Conservation (phyloP, 1,284 basidiomycete species). For the Mycena citricolor region DNA sequence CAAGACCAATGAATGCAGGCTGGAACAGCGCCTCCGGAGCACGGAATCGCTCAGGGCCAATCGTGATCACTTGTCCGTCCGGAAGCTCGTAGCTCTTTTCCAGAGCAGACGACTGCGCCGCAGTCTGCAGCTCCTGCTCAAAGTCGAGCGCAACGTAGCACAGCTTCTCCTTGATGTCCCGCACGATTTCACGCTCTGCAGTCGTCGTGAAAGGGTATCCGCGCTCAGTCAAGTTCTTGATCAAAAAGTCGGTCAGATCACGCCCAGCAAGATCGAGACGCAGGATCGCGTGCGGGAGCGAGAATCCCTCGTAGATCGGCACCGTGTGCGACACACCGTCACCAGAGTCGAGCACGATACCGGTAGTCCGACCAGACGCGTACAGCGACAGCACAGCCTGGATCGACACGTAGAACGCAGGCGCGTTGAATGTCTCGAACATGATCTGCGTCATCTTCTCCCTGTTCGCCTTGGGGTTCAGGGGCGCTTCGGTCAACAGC, state of each 20-base stretch:
- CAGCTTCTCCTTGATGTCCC: slow-evolving; percentile 89
- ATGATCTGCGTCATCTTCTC: slow-evolving; percentile 97
- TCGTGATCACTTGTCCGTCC: slow-evolving; percentile 84
- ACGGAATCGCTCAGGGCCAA: slow-evolving; percentile 91
- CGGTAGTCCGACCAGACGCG: slow-evolving; percentile 86
- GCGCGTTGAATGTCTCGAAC: slow-evolving; percentile 92
- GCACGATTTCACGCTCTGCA: slow-evolving; percentile 80
- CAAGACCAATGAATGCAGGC: slow-evolving; percentile 78
- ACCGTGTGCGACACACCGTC: slow-evolving; percentile 90
- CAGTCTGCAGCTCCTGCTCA: slow-evolving; percentile 83
- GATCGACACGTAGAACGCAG: slow-evolving; percentile 88
- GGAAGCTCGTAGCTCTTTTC: slow-evolving; percentile 87
- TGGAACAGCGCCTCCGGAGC: slow-evolving; percentile 97
- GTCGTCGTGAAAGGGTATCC: slow-evolving; percentile 83
- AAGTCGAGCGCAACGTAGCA: slow-evolving; percentile 87
- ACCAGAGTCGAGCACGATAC: slow-evolving; percentile 90
- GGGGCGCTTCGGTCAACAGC: slow-evolving; percentile 83
- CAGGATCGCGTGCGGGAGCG: slow-evolving; percentile 79
- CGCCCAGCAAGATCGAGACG: slow-evolving; percentile 82
- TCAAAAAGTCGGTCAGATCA: slow-evolving; percentile 79
- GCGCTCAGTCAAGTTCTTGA: slow-evolving; percentile 81
- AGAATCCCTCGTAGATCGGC: slow-evolving; percentile 86
- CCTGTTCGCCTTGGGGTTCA: slow-evolving; percentile 90
- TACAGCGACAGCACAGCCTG: slow-evolving; percentile 89
- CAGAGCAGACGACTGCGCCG: slow-evolving; percentile 72